Evolutionary conservation across 495 filamentous ascomycete species (phyloP), one percentile per base, ranked within the genome.

Genomic region (Tuber indicum): DNA sequence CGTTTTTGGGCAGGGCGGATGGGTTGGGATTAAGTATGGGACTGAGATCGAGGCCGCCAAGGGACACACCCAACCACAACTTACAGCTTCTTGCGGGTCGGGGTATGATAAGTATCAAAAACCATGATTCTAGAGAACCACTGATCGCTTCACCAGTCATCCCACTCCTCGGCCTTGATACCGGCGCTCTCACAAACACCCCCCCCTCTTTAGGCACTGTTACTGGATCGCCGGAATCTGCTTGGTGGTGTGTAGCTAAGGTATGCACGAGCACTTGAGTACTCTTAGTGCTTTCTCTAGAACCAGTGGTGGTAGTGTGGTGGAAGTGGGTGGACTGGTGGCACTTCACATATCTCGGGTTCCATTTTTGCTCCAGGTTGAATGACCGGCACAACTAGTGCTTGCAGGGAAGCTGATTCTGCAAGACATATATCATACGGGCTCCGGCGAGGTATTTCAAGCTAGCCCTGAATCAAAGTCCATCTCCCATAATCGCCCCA

Each of bases 21-120:
- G 89, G 83, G 88, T 88, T 2, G 82, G 87, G 80, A 87, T 85
- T 58, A 86, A 87, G 75, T 90, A 89, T 81, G 89, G 89, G 9
- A 62, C 78, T 36, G 52, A 78, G n/a, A 71, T 83, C 16, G 75
- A 81, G 32, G 76, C 82, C 0, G 74, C 82, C 43, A 49, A 14
- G 39, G 81, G 75, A 17, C 14, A 72, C 16, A 76, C 75, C 26
- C 74, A 78, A 26, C 62, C 76, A 1, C 81, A 83, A 82, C 26
- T 21, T 81, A 1, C 0, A 32, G 0, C 69, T 83, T 2, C 0
- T 72, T 49, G 75, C 74, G 14, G 81, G 73, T 43, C 66, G 82
- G 41, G 75, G 77, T 76, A 70, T 71, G 70, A 70, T 58, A 26
- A 23, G 10, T 26, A 26, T 3, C 52, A 26, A 26, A 26, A 26